A percentile compares a stretch with the other conserved stretches of the same genome.
Evolutionary conservation across 1,284 basidiomycete genomes (phyloP).

Genomic region (Malassezia furfur): DNA sequence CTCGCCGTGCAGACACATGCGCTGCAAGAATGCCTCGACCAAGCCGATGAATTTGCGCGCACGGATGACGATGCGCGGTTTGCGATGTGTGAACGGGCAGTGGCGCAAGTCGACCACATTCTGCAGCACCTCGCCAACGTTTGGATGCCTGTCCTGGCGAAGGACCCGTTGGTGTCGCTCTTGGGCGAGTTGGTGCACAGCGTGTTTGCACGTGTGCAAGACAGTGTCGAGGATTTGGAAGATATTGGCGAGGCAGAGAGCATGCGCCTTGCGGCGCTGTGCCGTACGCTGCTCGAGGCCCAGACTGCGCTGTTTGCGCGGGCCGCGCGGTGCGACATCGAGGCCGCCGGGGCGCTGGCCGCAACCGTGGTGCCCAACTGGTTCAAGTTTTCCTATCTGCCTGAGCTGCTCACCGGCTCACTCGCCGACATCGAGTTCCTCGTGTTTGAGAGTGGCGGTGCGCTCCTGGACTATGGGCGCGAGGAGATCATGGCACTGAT

Average conservation of each 20-base stretch:
- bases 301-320: conserved; percentile 44
- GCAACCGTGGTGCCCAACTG: conserved; percentile 61
- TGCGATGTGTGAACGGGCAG: conserved; percentile 64
- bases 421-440: conserved; percentile 74
- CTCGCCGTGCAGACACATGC: conserved; percentile 50
- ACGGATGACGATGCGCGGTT: conserved; percentile 67
- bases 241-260: conserved; percentile 90
- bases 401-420: conserved; percentile 40
- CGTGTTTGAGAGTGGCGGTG: conserved; percentile 66
- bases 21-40: conserved; percentile 55
- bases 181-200: conserved; percentile 68
- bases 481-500: conserved; percentile 74
- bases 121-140: conserved; percentile 60
- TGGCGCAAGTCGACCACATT: conserved; percentile 61
- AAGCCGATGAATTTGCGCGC: conserved; percentile 63
- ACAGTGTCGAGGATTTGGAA: conserved; percentile 65
- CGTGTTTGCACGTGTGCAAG: conserved; percentile 61
- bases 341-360: conserved; percentile 48
- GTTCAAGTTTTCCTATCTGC: conserved; percentile 45
- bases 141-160: conserved; percentile 59
- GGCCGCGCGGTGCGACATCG: not conserved
- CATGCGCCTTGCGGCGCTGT: conserved; percentile 68
- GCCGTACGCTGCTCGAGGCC: conserved; percentile 61
- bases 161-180: conserved; percentile 33
- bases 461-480: conserved; percentile 77